Evolutionary conservation across 148 eudicot genomes (phyloP), one percentile per base, ranked within the genome.

Genomic region (Simmondsia chinensis): DNA sequence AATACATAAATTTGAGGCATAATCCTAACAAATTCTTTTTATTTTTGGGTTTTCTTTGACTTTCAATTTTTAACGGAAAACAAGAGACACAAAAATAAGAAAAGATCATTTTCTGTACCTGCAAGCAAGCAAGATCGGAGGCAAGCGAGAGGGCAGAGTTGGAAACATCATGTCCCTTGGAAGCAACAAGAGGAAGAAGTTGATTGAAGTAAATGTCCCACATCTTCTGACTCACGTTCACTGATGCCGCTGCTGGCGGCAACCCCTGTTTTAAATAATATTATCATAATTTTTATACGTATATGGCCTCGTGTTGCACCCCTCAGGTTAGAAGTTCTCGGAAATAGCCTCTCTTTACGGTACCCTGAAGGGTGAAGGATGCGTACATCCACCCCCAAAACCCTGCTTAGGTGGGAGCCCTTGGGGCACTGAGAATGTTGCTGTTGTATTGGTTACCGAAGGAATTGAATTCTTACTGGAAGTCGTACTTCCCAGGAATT

Each of bases 61-160:
- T n/a, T n/a, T n/a, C n/a, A n/a, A n/a, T n/a, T 3, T 16, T 2
- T 2, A 39, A 20, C 5, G 7, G 7, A n/a, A 18, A 14, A 14
- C 14, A 2, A 20, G 4, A 19, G 0, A 31, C 2, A 11, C 10
- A 11, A 2, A 2, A 49, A 5, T 8, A 1, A 15, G 12, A 17
- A 26, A 24, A 1, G 1, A 32, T 7, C 7, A 33, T 9, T 8
- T 32, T 19, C 41, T 21, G 2, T 34, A 89, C 97, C 94, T 89
- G 97, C 61, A 89, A 72, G 75, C 97, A 89, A 9, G 46, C 53
- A 39, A 76, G 57, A 63, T 89, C 97, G 63, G 68, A 43, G 30
- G 82, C 56, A 19, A 74, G 80, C 27, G 88, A 57, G 31, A 65
- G 43, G 0, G 72, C 93, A 12, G 74, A 89, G 32, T 85, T 89